These are phyloP conservation scores for Phaeosphaeriaceae sp. DNA, from an alignment of 2,329 filamentous ascomycete species.

Conservation along the genomic window DNA sequence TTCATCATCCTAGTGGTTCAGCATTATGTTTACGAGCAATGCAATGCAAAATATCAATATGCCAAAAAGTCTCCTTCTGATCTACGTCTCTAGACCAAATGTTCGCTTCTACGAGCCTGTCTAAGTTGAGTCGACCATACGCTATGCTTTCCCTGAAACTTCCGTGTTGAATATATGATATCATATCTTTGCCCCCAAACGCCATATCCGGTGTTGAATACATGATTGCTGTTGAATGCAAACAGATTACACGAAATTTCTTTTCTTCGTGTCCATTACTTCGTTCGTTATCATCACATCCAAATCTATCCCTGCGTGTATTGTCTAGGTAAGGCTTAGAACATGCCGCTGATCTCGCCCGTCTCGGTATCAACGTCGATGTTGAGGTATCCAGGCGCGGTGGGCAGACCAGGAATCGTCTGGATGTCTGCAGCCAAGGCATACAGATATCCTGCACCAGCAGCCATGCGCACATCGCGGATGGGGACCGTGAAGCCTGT, in stretches of 20 bases:
- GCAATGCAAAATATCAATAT: neutral
- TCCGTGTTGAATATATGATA: conserved; percentile 8
- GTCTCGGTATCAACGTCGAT: conserved; percentile 72
- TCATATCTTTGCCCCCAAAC: conserved; percentile 1
- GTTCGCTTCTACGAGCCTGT: neutral
- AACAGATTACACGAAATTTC: neutral
- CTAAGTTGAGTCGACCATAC: conserved; percentile 5
- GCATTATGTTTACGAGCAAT: neutral
- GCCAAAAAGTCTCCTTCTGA: neutral
- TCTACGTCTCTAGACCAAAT: too few species aligned
- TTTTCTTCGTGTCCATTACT: neutral
- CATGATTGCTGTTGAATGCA: conserved; percentile 11
- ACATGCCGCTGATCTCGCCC: conserved; percentile 72
- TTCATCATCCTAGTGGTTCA: conserved; percentile 1
- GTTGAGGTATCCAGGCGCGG: conserved; percentile 93
- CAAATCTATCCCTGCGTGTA: neutral
- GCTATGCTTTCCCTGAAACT: neutral
- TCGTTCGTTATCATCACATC: neutral
- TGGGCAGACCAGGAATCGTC: conserved; percentile 94
- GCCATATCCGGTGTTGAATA: neutral
- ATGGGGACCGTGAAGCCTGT: conserved; percentile 95
- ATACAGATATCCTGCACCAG: conserved; percentile 82
- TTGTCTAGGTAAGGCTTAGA: conserved; percentile 61
- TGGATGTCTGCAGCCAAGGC: conserved; percentile 97
- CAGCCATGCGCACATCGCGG: conserved; percentile 90